Evolutionary conservation across 108 stramenopile species (phyloP).

Genomic region (Skeletonema costatum): DNA sequence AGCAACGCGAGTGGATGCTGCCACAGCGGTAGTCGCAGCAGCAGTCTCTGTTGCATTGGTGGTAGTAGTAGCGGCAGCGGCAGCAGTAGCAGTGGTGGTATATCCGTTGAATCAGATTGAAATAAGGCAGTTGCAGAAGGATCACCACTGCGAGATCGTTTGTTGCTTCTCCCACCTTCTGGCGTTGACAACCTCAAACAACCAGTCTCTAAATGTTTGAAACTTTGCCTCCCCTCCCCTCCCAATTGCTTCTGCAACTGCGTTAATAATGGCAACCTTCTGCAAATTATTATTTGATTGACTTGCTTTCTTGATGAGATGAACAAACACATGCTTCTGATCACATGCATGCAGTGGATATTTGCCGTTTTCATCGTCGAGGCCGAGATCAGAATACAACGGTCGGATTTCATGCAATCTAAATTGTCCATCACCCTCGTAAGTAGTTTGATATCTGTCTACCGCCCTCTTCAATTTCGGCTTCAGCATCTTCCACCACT

Average conservation of each 20-base stretch:
- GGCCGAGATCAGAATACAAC: background rate
- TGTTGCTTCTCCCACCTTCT: too few species aligned
- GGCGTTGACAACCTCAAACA: background rate
- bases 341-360: background rate
- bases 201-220: background rate
- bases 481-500: background rate
- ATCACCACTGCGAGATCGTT: too few species aligned
- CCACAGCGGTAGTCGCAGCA: too few species aligned
- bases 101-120: too few species aligned
- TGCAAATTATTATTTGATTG: too few species aligned
- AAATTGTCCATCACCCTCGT: background rate
- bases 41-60: too few species aligned
- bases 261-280: background rate
- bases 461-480: background rate
- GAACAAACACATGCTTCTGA: background rate
- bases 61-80: too few species aligned
- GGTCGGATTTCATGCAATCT: background rate
- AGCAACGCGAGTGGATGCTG: too few species aligned
- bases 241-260: background rate
- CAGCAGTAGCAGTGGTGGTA: too few species aligned
- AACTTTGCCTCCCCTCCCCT: background rate
- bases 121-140: too few species aligned
- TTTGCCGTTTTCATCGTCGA: background rate
- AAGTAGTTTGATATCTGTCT: background rate
- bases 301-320: background rate